Base-by-base conservation (phyloP, 2,329 filamentous ascomycete species). In the Monilinia laxa region DNA sequence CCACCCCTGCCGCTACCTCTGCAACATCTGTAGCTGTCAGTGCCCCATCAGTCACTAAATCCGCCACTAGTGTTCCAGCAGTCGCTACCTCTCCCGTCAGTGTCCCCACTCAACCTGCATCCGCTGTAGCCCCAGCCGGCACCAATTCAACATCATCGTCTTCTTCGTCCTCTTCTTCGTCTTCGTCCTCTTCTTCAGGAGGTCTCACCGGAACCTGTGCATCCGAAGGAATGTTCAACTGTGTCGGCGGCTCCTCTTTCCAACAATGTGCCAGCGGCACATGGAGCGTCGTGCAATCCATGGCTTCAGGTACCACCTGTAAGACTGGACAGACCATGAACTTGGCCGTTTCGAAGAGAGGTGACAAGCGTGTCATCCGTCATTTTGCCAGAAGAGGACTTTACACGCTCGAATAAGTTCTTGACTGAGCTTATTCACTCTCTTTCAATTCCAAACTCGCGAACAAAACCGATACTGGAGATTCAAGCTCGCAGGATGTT, bases 221-320 rank as follows among this genome's bases (percentile, higher is more conserved):
- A 71, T 72, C 78, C 10, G 83, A 85, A 56, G 84, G 84, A 1
- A 73, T 75, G 14, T 87, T 81, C 81, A 85, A 85, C 78, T 87
- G 84, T 70, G 76, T 85, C 9, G 77, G 74, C 0, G 82, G 83
- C 18, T 77, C 73, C 1, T 79, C 80, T 0, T 87, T 80, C 80
- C 84, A 86, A 75, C 83, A 83, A 58, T 87, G 84, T 67, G 84
- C 80, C 10, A 81, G 80, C 2, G 84, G 84, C 11, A 49, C 70
- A 0, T 87, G 84, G 84, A 83, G 83, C 2, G 72, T 76, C 0
- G 65, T 75, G 2, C 79, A 80, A 68, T 53, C 69, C 0, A 71
- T 86, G 16, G 80, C 84, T 0, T 72, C 75, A 0, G 84, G 84
- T 0, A 83, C 82, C 0, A 71, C 67, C 0, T 87, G 84, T 74